Conservation (phyloP, 148 eudicot genomes). For the Vaccinium darrowii region DNA sequence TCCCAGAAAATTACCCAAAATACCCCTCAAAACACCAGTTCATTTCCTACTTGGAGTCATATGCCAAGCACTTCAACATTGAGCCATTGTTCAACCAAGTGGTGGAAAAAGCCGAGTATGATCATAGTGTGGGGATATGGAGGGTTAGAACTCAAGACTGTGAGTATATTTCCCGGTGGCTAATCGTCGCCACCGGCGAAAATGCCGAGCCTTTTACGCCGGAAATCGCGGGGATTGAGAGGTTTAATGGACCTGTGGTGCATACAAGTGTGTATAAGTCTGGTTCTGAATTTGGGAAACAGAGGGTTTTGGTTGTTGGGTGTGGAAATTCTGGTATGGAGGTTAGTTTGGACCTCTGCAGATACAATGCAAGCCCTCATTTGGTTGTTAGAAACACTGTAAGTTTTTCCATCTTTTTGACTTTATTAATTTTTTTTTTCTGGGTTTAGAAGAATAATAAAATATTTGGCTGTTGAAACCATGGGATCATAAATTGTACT, state of each 20-base stretch:
- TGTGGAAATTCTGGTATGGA: conserved; percentile 99
- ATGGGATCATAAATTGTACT: too few species aligned
- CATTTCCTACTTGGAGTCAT: conserved; percentile 67
- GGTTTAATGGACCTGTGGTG: conserved; percentile 53
- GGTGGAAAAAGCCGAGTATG: conserved; percentile 54
- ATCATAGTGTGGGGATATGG: conserved; percentile 39
- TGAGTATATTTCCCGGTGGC: conserved; percentile 57
- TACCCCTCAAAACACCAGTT: conserved; percentile 80
- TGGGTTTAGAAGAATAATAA: too few species aligned
- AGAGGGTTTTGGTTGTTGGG: conserved; percentile 80
- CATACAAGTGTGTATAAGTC: conserved; percentile 74
- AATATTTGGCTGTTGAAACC: too few species aligned
- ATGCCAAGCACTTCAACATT: conserved; percentile 59
- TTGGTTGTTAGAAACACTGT: conserved; percentile 89
- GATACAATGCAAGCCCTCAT: conserved; percentile 65
- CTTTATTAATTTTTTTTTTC: neutral
- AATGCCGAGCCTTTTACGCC: conserved; percentile 87
- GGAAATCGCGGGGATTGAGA: conserved; percentile 66
- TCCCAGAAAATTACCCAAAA: conserved; percentile 66
- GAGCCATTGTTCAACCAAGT: conserved; percentile 53
- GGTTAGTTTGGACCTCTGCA: conserved; percentile 75
- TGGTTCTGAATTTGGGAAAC: conserved; percentile 46
- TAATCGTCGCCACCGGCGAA: conserved; percentile 90
- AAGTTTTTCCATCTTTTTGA: conserved; percentile 24
- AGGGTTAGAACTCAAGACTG: conserved; percentile 41